A percentile compares a stretch with the other conserved stretches of the same genome.
Conservation (phyloP, 2,329 filamentous ascomycete genomes). For the Verticillium dahliae region DNA sequence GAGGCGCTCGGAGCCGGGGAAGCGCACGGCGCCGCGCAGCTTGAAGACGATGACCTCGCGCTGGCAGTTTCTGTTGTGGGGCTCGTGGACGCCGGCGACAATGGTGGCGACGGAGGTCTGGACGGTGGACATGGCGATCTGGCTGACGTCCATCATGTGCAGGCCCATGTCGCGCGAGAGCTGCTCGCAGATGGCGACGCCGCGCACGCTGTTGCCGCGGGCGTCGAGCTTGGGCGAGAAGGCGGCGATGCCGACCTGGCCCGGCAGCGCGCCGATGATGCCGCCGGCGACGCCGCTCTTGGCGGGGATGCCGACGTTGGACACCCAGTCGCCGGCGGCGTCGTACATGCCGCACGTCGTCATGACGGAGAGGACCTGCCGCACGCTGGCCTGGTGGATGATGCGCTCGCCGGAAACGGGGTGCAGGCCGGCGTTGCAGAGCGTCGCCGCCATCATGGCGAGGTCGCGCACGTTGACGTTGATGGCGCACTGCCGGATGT, state of each 20-base stretch:
- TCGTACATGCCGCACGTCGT: conserved; percentile 35
- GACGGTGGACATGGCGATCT: conserved; percentile 21
- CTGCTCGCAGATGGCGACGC: conserved; percentile 23
- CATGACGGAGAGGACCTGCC: conserved; percentile 33
- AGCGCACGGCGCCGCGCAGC: conserved; percentile 24
- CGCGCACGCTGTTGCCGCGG: conserved; percentile 24
- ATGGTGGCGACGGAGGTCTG: conserved; percentile 22
- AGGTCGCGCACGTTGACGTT: conserved; percentile 33
- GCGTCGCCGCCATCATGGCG: conserved; percentile 30
- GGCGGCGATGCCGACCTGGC: conserved; percentile 22
- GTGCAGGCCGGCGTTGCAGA: conserved; percentile 28
- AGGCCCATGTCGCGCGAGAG: conserved; percentile 24
- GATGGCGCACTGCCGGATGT: conserved; percentile 32
- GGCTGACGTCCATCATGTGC: conserved; percentile 27
- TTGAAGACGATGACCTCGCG: conserved; percentile 23
- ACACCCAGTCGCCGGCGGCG: conserved; percentile 31
- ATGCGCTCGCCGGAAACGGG: conserved; percentile 23
- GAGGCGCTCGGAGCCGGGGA: conserved; percentile 24
- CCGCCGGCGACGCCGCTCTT: conserved; percentile 28
- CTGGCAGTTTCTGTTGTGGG: conserved; percentile 17
- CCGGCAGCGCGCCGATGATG: conserved; percentile 23
- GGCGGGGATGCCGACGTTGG: conserved; percentile 28
- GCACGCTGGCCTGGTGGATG: conserved; percentile 27
- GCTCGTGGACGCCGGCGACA: conserved; percentile 16
- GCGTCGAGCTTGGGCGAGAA: conserved; percentile 24